A percentile compares a stretch with the other conserved stretches of the same genome.
Conservation (phyloP, 2,329 filamentous ascomycete species). For the Fusarium bactridioides region DNA sequence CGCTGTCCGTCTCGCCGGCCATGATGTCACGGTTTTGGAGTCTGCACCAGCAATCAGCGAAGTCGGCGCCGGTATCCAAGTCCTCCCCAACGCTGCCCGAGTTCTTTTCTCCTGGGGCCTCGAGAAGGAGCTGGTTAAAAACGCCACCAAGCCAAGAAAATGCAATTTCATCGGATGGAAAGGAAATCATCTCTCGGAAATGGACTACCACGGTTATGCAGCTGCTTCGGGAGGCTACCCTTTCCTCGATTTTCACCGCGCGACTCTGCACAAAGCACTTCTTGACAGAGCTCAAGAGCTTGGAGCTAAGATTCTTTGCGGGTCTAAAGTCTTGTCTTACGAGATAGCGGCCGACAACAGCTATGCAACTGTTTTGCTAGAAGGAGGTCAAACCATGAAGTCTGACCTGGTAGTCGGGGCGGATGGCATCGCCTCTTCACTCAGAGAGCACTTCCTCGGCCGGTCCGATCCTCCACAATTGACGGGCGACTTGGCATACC, state of each 20-base stretch:
- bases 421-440: neutral
- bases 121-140: slow-evolving; percentile 21
- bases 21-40: slow-evolving; percentile 40
- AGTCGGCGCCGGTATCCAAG: slow-evolving; percentile 41
- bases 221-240: slow-evolving; percentile 41
- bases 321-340: neutral
- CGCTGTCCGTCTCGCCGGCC: slow-evolving; percentile 34
- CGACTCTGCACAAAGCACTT: neutral
- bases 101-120: slow-evolving; percentile 39
- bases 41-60: slow-evolving; percentile 36
- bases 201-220: slow-evolving; percentile 36
- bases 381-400: neutral
- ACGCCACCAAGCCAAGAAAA: slow-evolving; percentile 35
- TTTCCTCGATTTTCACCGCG: slow-evolving; percentile 55
- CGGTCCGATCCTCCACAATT: slow-evolving; percentile 3
- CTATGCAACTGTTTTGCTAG: neutral
- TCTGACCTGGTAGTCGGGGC: neutral
- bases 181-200: slow-evolving; percentile 35
- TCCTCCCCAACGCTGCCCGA: slow-evolving; percentile 37
- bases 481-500: slow-evolving; percentile 65
- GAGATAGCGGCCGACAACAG: neutral
- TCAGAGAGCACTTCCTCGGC: slow-evolving; percentile 4
- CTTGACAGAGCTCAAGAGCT: neutral
- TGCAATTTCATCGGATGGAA: slow-evolving; percentile 41
- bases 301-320: neutral